phyloP scores from a whole-genome alignment of 345 rosid species.

The Citrus reticulata region DNA sequence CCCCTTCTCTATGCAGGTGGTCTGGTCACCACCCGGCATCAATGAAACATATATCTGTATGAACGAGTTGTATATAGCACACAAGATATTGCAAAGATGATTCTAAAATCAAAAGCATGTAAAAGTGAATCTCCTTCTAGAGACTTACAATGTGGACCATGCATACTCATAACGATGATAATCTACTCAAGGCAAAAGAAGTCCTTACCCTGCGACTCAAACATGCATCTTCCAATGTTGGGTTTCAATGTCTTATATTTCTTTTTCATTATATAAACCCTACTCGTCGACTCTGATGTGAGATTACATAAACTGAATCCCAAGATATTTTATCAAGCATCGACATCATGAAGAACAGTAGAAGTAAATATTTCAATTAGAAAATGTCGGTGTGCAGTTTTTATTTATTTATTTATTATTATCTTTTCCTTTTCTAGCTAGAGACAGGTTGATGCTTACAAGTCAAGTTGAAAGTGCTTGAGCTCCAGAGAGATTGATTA shows the following conservation, averaged over 20 bases:
- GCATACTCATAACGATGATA: neutral
- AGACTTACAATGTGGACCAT: neutral
- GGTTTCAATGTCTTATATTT: too few species aligned
- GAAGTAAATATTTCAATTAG: neutral
- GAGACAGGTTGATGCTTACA: neutral
- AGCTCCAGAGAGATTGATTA: neutral
- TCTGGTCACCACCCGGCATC: slow-evolving; percentile 1
- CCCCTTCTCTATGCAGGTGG: neutral
- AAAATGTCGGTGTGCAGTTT: neutral
- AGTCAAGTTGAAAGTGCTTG: neutral
- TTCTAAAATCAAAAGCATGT: neutral
- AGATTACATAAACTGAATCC: neutral
- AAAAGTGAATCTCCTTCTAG: neutral
- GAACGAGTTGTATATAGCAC: neutral
- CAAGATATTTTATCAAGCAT: neutral
- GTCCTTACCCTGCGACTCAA: neutral
- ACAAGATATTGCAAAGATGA: neutral
- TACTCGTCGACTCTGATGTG: too few species aligned
- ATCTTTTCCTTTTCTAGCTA: too few species aligned
- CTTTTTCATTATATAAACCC: too few species aligned
- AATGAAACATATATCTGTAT: neutral
- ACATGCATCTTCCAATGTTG: neutral
- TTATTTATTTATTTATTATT: too few species aligned
- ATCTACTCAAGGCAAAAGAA: neutral
- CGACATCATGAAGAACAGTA: neutral